phyloP scores from a whole-genome alignment of 1,284 basidiomycete genomes.

The Trichosporon asahii region DNA sequence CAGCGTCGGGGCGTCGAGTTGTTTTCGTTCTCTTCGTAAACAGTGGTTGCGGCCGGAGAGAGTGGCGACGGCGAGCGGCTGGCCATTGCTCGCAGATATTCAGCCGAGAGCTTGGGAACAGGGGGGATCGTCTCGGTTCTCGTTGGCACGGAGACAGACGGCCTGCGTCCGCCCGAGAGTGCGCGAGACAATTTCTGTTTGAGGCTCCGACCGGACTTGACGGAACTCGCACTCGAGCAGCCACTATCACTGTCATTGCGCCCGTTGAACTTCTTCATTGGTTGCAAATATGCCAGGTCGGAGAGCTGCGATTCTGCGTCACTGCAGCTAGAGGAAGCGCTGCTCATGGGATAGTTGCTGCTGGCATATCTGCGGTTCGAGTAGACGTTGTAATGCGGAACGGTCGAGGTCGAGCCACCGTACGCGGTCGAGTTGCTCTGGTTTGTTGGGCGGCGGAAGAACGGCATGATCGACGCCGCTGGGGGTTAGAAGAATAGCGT shows the following conservation, averaged over 20 bases:
- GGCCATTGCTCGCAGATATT: background rate
- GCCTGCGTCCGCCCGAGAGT: background rate
- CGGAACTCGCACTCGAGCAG: background rate
- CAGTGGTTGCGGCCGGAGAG: background rate
- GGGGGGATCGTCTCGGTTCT: background rate
- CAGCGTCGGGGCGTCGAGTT: background rate
- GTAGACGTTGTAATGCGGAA: background rate
- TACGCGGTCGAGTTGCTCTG: background rate
- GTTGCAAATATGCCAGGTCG: background rate
- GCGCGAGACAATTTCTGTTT: background rate
- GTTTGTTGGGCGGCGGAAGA: background rate
- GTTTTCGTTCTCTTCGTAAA: background rate
- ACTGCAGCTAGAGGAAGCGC: background rate
- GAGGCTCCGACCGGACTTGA: background rate
- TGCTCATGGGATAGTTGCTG: background rate
- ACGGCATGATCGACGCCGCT: background rate
- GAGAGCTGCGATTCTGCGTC: background rate
- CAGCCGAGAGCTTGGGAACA: background rate
- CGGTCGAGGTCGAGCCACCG: background rate
- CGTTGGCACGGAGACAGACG: background rate
- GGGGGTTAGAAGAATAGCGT: no score
- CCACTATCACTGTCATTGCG: background rate
- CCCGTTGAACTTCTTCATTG: background rate
- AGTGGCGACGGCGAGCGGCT: conserved; percentile 4
- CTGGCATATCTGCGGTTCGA: background rate